Conservation (phyloP, 441 rosid genomes). For the Capsella rubella region DNA sequence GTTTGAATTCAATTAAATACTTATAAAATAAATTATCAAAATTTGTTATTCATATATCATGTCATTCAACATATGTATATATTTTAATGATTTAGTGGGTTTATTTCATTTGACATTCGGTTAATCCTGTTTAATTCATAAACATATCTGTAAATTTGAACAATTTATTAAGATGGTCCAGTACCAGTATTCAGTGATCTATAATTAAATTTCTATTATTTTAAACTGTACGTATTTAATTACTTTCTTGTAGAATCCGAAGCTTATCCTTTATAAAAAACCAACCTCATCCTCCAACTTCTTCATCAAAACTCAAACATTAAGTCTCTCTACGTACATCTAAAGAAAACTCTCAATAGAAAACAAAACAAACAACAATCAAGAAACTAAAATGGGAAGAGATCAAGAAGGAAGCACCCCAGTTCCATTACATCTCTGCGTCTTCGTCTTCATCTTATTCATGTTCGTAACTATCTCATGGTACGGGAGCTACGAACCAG, state of each 20-base stretch:
- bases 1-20: background rate
- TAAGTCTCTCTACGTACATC: background rate
- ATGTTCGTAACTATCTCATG: conserved; percentile 57
- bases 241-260: conserved; percentile 37
- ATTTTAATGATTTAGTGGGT: background rate
- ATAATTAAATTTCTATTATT: conserved; percentile 6
- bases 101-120: background rate
- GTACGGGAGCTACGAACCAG: conserved; percentile 68
- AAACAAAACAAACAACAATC: conserved; percentile 11
- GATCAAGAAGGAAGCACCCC: conserved; percentile 42
- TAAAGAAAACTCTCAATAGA: background rate
- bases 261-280: conserved; percentile 32
- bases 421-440: conserved; percentile 62
- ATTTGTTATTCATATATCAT: background rate
- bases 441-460: conserved; percentile 60
- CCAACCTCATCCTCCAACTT: conserved; percentile 15
- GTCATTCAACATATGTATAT: background rate
- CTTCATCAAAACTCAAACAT: conserved; percentile 14
- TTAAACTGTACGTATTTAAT: background rate
- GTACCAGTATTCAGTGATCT: background rate
- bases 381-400: conserved; percentile 45
- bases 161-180: background rate
- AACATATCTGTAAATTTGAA: background rate
- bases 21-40: background rate
- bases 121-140: conserved; percentile 8